A percentile compares a stretch with the other conserved stretches of the same genome.
These are phyloP conservation scores for Citrus mangshanensis DNA, from an alignment of 345 rosid species.

Conservation along the genomic window DNA sequence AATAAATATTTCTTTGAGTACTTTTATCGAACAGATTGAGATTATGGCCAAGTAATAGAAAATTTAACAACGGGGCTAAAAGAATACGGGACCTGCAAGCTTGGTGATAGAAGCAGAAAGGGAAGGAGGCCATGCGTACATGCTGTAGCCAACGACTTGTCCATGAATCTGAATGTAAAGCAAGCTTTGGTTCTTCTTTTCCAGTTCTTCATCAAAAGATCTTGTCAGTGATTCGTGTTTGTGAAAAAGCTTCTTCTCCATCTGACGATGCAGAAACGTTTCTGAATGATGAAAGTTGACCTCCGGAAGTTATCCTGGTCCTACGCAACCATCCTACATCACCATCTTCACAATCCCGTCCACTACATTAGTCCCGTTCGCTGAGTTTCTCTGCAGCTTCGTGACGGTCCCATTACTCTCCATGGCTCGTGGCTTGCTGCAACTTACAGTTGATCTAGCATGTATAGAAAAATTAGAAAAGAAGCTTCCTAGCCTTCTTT, in stretches of 20 bases:
- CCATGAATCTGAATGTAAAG: conserved; percentile 46
- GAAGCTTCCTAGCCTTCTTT: no score
- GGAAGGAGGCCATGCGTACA: conserved; percentile 76
- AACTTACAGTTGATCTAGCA: no score
- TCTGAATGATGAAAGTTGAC: no score
- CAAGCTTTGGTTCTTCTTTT: conserved; percentile 63
- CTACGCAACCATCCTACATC: no score
- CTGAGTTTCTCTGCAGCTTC: conserved; percentile 54
- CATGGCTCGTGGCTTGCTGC: conserved; percentile 18
- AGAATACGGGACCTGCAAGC: conserved; percentile 53
- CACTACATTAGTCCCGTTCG: conserved; percentile 38
- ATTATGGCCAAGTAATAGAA: conserved; percentile 3
- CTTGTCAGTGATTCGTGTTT: conserved; percentile 79
- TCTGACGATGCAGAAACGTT: no score
- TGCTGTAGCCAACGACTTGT: conserved; percentile 57
- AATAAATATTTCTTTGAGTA: conserved; percentile 4
- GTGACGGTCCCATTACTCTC: conserved; percentile 24
- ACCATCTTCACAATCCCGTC: conserved; percentile 66
- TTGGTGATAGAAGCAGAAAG: conserved; percentile 70
- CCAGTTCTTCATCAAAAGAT: conserved; percentile 65
- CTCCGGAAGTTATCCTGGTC: no score
- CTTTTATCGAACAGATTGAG: conserved; percentile 52
- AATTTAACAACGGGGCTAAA: not conserved
- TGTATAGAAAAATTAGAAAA: no score
- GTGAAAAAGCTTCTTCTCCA: conserved; percentile 59